Evolutionary conservation across 352 stramenopile species (phyloP).

Genomic region (Blastocystis hominis): DNA sequence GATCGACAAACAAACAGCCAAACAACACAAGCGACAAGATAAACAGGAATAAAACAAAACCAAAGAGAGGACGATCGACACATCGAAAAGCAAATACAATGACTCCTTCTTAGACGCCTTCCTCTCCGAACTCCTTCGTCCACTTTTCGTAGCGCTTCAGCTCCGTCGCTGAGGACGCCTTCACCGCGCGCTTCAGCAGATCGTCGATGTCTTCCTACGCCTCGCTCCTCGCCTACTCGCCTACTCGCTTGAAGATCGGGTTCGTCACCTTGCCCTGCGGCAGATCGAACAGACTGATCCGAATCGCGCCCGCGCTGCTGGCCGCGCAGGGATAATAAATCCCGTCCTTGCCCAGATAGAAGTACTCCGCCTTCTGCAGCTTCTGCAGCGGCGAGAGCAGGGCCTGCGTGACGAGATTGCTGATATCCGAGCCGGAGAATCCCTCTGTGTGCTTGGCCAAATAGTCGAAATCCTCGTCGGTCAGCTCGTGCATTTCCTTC

Average conservation of each 20-base stretch:
- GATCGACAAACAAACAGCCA: background rate
- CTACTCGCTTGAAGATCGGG: conserved; percentile 66
- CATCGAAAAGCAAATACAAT: too few species aligned
- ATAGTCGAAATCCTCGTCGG: conserved; percentile 80
- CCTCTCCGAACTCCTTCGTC: conserved; percentile 96
- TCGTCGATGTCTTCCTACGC: conserved; percentile 83
- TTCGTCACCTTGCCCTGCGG: conserved; percentile 69
- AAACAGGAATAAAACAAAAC: too few species aligned
- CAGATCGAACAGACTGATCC: conserved; percentile 73
- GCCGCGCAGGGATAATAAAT: conserved; percentile 35
- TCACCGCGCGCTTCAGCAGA: conserved; percentile 82
- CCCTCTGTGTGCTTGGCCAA: conserved; percentile 84
- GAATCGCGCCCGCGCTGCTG: conserved; percentile 63
- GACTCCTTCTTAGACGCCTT: conserved; percentile 67
- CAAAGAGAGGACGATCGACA: too few species aligned
- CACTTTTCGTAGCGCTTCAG: conserved; percentile 92
- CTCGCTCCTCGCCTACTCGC: background rate
- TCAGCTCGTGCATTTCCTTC: conserved; percentile 84
- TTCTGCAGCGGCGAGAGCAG: conserved; percentile 89
- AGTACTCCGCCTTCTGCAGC: conserved; percentile 86
- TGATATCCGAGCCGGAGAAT: conserved; percentile 90
- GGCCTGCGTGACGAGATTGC: conserved; percentile 85
- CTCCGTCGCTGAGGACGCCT: conserved; percentile 87
- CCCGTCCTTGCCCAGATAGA: conserved; percentile 51
- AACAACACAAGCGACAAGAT: background rate